These are phyloP conservation scores for Cinnamomum micranthum DNA, from an alignment of 164 flowering plant genomes.

Conservation along the genomic window DNA sequence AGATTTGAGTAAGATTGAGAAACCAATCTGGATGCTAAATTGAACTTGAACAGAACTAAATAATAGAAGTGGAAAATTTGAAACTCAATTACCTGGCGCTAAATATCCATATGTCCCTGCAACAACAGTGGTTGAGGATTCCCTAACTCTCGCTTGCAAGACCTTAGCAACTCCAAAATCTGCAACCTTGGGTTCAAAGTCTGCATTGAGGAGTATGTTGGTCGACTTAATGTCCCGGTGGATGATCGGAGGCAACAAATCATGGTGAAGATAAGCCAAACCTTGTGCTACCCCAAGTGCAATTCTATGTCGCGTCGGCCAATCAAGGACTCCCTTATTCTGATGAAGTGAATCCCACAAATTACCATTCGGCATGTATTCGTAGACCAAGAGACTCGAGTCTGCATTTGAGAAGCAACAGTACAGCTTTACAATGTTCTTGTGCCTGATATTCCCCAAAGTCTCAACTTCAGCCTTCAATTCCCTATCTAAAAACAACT, in stretches of 20 bases:
- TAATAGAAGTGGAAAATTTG: background rate
- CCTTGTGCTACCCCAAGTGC: slow-evolving; percentile 96
- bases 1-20: background rate
- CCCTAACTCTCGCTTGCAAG: slow-evolving; percentile 74
- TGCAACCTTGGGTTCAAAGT: slow-evolving; percentile 86
- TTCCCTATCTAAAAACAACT: slow-evolving; percentile 45
- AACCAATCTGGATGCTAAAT: background rate
- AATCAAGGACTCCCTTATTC: slow-evolving; percentile 54
- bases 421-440: slow-evolving; percentile 85
- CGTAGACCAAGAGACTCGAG: slow-evolving; percentile 73
- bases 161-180: slow-evolving; percentile 98
- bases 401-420: slow-evolving; percentile 71
- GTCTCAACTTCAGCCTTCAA: slow-evolving; percentile 88
- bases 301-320: slow-evolving; percentile 82
- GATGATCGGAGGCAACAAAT: slow-evolving; percentile 66
- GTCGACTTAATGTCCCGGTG: slow-evolving; percentile 94
- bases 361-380: slow-evolving; percentile 95
- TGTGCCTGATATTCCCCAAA: slow-evolving; percentile 86
- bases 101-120: slow-evolving; percentile 97
- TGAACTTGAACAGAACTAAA: background rate
- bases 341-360: slow-evolving; percentile 88
- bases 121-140: slow-evolving; percentile 66
- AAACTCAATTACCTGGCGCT: slow-evolving; percentile 72
- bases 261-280: slow-evolving; percentile 93
- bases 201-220: slow-evolving; percentile 72